Base-by-base conservation (phyloP, 2,329 filamentous ascomycete species). In the Endoconidiophora laricicola region DNA sequence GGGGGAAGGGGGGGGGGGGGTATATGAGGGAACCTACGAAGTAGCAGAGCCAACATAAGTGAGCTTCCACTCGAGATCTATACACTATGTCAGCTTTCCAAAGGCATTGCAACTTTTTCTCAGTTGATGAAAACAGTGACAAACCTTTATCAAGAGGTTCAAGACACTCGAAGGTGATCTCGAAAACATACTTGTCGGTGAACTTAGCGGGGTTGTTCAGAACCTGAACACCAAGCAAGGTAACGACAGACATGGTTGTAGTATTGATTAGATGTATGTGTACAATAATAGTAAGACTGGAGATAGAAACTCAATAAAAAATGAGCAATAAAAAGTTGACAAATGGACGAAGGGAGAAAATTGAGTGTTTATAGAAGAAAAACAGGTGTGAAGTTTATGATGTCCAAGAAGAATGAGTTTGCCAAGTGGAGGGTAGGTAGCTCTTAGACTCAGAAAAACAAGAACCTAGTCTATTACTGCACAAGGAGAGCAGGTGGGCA, bases 1-100 rank as follows among this genome's bases (percentile, higher is more conserved):
- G n/a, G n/a, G n/a, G n/a, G n/a, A n/a, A n/a, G n/a, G n/a, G n/a
- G n/a, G n/a, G n/a, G 38, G 18, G 20, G 46, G 50, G 37, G 46
- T 45, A 48, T 43, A 52, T 48, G 43, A 50, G 49, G 49, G 14
- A 57, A 74, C 83, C 71, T 73, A 94, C 84, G 86, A 94, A 52
- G 90, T 96, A 56, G 93, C 91, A 58, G 91, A 98, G 61, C 91
- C 93, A 62, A 98, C 91, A 60, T 98, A 98, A 65, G 87, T 98
- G 60, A 98, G 74, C 69, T 98, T 98, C 91, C 91, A 98, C 69
- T 98, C 91, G 55, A 98, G 80, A 69, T 98, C 91, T 94, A 60
- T 33, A 37, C 3, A 46, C 4, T n/a, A 42, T 29, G 52, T 59
- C 55, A 61, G 57, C 10, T 33, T 20, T 14, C 16, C 38, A 33